Evolutionary conservation across 768 basidiomycete species (phyloP).

Genomic region (Xerocomellus chrysenteron): DNA sequence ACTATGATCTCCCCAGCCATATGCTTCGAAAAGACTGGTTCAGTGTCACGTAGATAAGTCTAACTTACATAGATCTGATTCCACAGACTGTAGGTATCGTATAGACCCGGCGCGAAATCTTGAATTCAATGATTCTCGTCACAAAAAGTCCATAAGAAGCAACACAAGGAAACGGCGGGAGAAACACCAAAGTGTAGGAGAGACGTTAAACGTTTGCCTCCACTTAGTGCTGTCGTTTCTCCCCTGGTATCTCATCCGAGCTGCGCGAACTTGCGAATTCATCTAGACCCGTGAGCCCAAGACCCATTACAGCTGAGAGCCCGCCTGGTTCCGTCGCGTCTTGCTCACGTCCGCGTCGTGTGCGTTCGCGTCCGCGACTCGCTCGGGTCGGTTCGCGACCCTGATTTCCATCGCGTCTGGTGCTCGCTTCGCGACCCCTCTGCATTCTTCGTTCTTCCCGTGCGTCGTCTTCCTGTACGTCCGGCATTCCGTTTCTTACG

Average conservation of each 20-base stretch:
- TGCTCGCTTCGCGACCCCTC: neutral
- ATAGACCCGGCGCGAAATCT: neutral
- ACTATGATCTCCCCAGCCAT: neutral
- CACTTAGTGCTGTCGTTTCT: slow-evolving; percentile 6
- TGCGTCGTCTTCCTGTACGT: neutral
- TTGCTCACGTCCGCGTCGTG: slow-evolving; percentile 1
- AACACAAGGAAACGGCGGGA: neutral
- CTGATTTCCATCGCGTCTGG: neutral
- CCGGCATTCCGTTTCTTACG: neutral
- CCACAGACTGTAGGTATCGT: neutral
- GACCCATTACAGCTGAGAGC: slow-evolving; percentile 28
- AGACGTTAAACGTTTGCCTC: slow-evolving; percentile 1
- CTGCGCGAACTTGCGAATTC: slow-evolving; percentile 8
- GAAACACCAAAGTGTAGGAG: neutral
- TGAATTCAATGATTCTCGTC: neutral
- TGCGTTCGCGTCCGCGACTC: slow-evolving; percentile 14
- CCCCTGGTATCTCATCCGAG: slow-evolving; percentile 11
- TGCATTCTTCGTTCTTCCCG: slow-evolving; percentile 1
- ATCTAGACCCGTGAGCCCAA: slow-evolving; percentile 28
- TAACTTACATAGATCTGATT: neutral
- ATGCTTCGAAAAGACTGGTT: neutral
- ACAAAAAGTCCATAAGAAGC: neutral
- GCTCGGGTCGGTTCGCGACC: neutral
- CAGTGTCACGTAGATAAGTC: neutral
- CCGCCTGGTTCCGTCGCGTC: slow-evolving; percentile 11